Evolutionary conservation across 1,284 basidiomycete species (phyloP), one percentile per base, ranked within the genome.

Genomic region (Mrakiaceae sp.): DNA sequence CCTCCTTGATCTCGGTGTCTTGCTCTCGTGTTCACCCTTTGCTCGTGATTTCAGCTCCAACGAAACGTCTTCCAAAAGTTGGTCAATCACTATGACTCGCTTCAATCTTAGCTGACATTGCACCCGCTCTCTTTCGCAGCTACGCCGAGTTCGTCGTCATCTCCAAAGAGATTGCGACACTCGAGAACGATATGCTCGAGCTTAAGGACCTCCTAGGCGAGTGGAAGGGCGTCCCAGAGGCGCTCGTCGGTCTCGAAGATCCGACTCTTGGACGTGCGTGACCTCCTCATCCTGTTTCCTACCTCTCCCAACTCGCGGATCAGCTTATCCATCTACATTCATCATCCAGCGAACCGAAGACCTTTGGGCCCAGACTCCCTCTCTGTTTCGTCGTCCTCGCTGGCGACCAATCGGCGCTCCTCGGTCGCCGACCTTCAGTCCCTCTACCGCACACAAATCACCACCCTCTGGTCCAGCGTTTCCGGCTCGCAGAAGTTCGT

Each of bases 171-270:
- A 95, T 98, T 57, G 88, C 90, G 6, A 88, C 89, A 0, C 82
- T 99, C 10, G 95, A 98, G 78, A 97, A 95, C 73, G 94, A 98
- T 74, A 91, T 98, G 88, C 82, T 98, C 49, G 94, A 98, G 73
- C 84, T 98, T 74, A 98, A 97, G 74, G 90, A 95, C 67, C 83
- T 89, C 3, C 80, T 98, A 1, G 86, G 87, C 12, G 96, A 98
- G 72, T 98, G 94, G 88, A 93, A 92, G 75, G 84, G 84, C 59
- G 90, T 96, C 81, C 93, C 93, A 0, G 90, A 90, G n/a, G 81
- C 92, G 11, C 81, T 97, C 52, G 89, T 42, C 4, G 60, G 93
- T 68, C 87, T 95, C 65, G 90, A 90, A 64, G 88, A 90, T 39
- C 51, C 51, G 63, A 74, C 71, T 7, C 66, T 75, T 5, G 73